These are phyloP conservation scores for Agarophyton chilense DNA, from an alignment of 23 red algal species.

Conservation along the genomic window DNA sequence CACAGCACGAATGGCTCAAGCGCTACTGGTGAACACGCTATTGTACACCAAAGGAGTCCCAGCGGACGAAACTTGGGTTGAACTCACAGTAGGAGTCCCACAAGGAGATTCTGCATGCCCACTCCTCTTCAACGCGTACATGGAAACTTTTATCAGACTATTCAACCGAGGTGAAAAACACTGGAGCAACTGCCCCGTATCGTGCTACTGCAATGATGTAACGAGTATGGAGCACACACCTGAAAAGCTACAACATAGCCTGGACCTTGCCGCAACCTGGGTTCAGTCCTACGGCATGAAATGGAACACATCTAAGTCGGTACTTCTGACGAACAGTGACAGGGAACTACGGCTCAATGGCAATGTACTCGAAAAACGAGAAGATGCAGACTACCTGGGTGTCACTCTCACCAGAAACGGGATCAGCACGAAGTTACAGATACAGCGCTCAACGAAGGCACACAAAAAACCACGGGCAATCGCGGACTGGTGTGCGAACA, in stretches of 20 bases:
- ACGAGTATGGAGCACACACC: not conserved
- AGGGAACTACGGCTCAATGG: not conserved
- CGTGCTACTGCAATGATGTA: not conserved
- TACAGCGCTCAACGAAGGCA: no score
- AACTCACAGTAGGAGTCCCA: not conserved
- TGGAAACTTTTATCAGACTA: conserved; percentile 5
- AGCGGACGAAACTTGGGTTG: not conserved
- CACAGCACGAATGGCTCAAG: not conserved
- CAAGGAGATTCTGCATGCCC: conserved; percentile 22
- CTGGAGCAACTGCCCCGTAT: not conserved
- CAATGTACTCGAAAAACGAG: not conserved
- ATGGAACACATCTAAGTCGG: not conserved
- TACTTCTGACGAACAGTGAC: not conserved
- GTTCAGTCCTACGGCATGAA: not conserved
- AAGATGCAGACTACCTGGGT: not conserved
- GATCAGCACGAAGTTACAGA: no score
- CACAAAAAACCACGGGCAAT: no score
- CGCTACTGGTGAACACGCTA: not conserved
- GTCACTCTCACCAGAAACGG: not conserved
- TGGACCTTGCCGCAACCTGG: not conserved
- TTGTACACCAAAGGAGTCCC: not conserved
- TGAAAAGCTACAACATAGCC: not conserved
- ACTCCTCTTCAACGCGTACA: conserved; percentile 4
- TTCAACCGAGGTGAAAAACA: not conserved
- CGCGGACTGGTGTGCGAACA: no score